Evolutionary conservation across 1,284 basidiomycete genomes (phyloP).

Genomic region (Trichosporon faecale): DNA sequence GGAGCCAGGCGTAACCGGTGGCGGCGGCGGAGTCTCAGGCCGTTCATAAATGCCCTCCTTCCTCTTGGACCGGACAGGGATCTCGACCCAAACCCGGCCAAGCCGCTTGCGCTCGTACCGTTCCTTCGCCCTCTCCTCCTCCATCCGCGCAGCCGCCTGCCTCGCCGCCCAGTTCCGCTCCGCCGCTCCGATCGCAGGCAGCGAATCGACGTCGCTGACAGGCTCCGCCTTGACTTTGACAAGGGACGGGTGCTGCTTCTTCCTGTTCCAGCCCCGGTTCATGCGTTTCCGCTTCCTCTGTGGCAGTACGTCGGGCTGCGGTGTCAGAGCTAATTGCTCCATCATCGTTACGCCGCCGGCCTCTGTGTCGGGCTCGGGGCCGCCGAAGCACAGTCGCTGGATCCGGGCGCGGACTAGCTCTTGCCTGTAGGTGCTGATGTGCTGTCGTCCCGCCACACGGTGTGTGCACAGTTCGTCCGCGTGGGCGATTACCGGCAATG

Average conservation of each 20-base stretch:
- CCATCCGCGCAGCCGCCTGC: neutral
- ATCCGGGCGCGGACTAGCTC: neutral
- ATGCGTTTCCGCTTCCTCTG: constrained; percentile 27
- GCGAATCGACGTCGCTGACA: neutral
- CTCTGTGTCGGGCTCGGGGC: neutral
- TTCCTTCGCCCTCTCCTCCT: neutral
- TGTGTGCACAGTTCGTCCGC: neutral
- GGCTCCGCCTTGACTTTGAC: neutral
- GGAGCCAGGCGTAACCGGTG: neutral
- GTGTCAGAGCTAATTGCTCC: neutral
- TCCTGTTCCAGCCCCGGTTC: neutral
- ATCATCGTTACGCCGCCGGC: neutral
- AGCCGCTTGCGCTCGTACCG: neutral
- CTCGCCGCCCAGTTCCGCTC: neutral
- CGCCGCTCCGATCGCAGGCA: no score
- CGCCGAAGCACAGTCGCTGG: constrained; percentile 8
- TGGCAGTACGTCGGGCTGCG: neutral
- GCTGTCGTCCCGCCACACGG: neutral
- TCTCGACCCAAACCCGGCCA: constrained; percentile 8
- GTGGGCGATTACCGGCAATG: neutral
- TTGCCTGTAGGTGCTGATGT: neutral
- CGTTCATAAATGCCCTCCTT: constrained; percentile 4
- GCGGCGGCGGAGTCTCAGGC: neutral
- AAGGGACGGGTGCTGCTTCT: neutral
- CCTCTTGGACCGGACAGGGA: neutral